These are phyloP conservation scores for Kwoniella pini DNA, from an alignment of 768 basidiomycete species.

Conservation along the genomic window DNA sequence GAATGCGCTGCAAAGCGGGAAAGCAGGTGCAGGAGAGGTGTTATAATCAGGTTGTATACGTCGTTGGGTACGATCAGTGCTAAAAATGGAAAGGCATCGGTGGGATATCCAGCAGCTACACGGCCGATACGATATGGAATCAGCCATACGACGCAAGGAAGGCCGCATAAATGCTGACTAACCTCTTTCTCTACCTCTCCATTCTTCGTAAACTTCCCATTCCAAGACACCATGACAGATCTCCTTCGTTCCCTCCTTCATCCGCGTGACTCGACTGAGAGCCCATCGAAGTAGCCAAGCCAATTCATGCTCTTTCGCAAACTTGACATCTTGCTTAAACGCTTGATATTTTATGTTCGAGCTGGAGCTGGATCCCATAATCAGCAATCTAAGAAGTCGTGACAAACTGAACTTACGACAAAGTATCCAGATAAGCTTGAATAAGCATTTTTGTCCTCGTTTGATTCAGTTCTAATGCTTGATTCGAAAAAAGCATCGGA, in stretches of 20 bases:
- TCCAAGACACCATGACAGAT: constrained; percentile 65
- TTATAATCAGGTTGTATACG: constrained; percentile 27
- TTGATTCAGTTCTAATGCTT: constrained; percentile 79
- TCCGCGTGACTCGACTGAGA: constrained; percentile 72
- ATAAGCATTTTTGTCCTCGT: constrained; percentile 75
- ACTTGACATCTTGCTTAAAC: constrained; percentile 65
- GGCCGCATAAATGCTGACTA: constrained; percentile 13
- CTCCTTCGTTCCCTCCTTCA: constrained; percentile 55
- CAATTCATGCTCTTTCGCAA: constrained; percentile 82
- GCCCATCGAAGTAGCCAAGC: constrained; percentile 94
- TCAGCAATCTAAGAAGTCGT: background rate
- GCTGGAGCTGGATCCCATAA: constrained; percentile 4
- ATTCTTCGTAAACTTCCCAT: constrained; percentile 80
- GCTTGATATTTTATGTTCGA: background rate
- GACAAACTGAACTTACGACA: constrained; percentile 32
- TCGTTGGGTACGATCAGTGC: constrained; percentile 54
- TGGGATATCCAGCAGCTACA: constrained; percentile 67
- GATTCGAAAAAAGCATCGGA: constrained; percentile 85
- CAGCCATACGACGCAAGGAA: background rate
- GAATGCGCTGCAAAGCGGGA: constrained; percentile 80
- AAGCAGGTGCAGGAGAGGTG: constrained; percentile 74
- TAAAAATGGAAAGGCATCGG: constrained; percentile 71
- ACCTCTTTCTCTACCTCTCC: constrained; percentile 82
- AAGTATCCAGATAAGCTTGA: constrained; percentile 66
- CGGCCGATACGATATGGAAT: background rate